These are phyloP conservation scores for Themeda triandra DNA, from an alignment of 176 grass and related monocot genomes.

Conservation along the genomic window DNA sequence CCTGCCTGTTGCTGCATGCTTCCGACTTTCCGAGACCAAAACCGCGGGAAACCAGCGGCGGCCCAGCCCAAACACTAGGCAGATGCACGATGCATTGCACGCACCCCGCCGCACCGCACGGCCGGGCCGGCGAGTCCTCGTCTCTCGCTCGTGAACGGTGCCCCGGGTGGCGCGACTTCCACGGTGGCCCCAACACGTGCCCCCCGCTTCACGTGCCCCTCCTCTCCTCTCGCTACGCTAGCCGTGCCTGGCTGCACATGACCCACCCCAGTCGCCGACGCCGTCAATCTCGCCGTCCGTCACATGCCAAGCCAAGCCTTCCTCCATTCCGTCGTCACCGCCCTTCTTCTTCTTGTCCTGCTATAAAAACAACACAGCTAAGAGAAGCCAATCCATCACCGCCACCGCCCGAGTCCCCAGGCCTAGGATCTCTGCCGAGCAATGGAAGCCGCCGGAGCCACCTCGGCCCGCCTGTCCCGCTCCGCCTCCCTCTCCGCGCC, in stretches of 20 bases:
- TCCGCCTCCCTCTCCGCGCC: constrained; percentile 3
- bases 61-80: constrained; percentile 19
- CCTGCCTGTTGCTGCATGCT: background rate
- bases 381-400: background rate
- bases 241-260: background rate
- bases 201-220: constrained; percentile 19
- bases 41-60: constrained; percentile 5
- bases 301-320: background rate
- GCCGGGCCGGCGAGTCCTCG: background rate
- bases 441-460: constrained; percentile 13
- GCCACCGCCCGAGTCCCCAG: background rate
- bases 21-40: background rate
- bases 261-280: constrained; percentile 1
- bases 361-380: background rate
- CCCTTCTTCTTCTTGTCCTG: background rate
- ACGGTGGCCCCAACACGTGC: constrained; percentile 15
- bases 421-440: background rate
- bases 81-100: background rate
- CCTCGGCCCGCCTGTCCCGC: background rate
- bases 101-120: background rate
- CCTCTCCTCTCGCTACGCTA: no score
- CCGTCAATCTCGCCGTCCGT: constrained; percentile 22
- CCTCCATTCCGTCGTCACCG: fast-evolving
- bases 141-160: background rate
- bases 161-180: background rate